Conservation (phyloP, 208 protist genomes). For the Balamuthia mandrillaris region DNA sequence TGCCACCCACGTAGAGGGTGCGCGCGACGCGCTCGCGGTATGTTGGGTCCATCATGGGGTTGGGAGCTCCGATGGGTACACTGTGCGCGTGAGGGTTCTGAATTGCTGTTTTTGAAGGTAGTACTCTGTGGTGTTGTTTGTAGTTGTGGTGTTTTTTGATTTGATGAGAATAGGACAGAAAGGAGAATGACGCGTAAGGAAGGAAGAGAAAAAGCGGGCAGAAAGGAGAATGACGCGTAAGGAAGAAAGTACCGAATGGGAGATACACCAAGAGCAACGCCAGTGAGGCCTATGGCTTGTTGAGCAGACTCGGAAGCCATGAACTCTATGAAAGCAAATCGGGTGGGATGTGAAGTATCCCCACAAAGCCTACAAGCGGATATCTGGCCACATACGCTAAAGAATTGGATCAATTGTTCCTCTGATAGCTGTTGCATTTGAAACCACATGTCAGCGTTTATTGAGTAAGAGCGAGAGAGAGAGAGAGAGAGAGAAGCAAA, state of each 20-base stretch:
- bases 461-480: neutral
- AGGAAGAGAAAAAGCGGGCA: neutral
- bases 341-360: neutral
- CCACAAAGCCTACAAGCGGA: neutral
- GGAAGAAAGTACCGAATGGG: constrained; percentile 4
- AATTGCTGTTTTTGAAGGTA: constrained; percentile 20
- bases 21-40: neutral
- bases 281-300: neutral
- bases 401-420: constrained; percentile 23
- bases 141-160: too few species aligned
- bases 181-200: neutral
- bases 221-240: neutral
- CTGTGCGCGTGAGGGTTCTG: neutral
- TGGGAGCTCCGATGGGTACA: neutral
- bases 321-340: constrained; percentile 35
- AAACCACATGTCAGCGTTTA: neutral
- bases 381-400: constrained; percentile 7
- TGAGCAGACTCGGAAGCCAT: neutral
- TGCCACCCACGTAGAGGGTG: constrained; percentile 6
- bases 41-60: neutral
- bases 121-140: neutral
- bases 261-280: neutral
- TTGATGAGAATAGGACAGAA: too few species aligned
- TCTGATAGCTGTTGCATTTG: constrained; percentile 32
- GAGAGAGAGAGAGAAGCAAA: neutral